phyloP scores from a whole-genome alignment of 345 rosid species.

The Triadica sebifera region DNA sequence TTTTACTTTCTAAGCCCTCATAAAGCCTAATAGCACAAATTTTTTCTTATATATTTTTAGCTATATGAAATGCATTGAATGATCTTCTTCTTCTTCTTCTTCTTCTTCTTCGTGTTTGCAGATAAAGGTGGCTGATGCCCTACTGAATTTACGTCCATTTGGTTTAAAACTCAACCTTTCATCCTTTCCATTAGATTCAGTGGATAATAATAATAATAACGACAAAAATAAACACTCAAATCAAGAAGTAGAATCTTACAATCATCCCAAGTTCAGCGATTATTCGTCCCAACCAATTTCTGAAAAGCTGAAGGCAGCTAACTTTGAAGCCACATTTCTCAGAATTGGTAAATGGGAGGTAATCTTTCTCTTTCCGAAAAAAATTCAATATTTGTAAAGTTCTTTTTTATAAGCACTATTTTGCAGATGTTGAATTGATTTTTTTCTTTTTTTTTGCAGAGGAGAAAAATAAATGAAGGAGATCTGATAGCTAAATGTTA shows the following conservation, averaged over 20 bases:
- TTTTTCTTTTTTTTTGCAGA: slow-evolving; percentile 32
- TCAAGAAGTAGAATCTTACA: not conserved
- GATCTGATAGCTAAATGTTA: slow-evolving; percentile 60
- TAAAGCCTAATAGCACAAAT: not conserved
- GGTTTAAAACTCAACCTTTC: slow-evolving; percentile 20
- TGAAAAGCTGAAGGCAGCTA: slow-evolving; percentile 44
- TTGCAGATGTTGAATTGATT: not conserved
- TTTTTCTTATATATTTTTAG: not conserved
- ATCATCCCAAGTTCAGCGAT: not conserved
- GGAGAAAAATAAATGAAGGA: slow-evolving; percentile 27
- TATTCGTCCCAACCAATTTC: not conserved
- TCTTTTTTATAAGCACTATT: not conserved
- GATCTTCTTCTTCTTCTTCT: not conserved
- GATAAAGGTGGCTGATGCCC: slow-evolving; percentile 4
- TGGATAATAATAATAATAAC: not conserved
- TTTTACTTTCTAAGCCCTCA: no score
- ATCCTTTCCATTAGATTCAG: slow-evolving; percentile 4
- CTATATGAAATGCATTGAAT: not conserved
- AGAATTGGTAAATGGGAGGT: slow-evolving; percentile 53
- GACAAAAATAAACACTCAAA: not conserved
- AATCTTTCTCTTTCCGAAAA: no score
- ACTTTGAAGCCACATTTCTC: slow-evolving; percentile 32
- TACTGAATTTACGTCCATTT: slow-evolving; percentile 21
- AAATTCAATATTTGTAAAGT: not conserved
- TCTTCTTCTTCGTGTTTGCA: slow-evolving; percentile 2